A percentile compares a stretch with the other conserved stretches of the same genome.
These are phyloP conservation scores for Brassica nigra DNA, from an alignment of 345 rosid species.

Conservation along the genomic window DNA sequence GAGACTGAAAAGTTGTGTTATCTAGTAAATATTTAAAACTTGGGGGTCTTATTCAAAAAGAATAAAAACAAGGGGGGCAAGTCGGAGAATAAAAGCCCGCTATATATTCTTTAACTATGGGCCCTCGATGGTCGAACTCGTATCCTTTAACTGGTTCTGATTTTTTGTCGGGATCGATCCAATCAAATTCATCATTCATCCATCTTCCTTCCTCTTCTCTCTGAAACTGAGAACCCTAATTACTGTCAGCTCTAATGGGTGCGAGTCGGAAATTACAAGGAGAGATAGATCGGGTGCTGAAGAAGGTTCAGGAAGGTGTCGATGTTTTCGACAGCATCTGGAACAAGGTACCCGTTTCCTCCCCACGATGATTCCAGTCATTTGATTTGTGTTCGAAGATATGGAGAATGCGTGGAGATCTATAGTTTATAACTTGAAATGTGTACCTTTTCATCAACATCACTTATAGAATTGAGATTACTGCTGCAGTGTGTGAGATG, in stretches of 20 bases:
- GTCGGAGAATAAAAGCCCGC: constrained; percentile 16
- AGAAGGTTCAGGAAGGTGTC: constrained; percentile 99
- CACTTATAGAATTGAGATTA: neutral
- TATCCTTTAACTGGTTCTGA: constrained; percentile 13
- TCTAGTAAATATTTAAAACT: neutral
- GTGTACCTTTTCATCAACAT: neutral
- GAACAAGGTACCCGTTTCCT: constrained; percentile 70
- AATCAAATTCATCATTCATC: constrained; percentile 16
- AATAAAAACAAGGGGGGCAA: neutral
- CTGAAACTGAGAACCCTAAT: constrained; percentile 29
- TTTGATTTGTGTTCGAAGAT: constrained; percentile 1
- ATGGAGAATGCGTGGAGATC: constrained; percentile 29
- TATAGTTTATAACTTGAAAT: neutral
- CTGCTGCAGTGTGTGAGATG: constrained; percentile 18
- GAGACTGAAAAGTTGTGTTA: neutral
- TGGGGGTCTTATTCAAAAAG: neutral
- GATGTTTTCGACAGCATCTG: constrained; percentile 96
- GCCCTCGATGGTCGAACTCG: constrained; percentile 21
- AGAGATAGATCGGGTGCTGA: constrained; percentile 97
- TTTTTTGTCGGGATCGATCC: constrained; percentile 9
- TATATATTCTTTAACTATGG: neutral
- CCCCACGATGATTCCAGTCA: neutral
- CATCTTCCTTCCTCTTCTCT: neutral
- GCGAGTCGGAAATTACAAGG: constrained; percentile 98
- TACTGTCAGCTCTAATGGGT: constrained; percentile 57